Conservation (phyloP, 192 early-diverging fungal genomes). For the Dimargaris cristalligena region DNA sequence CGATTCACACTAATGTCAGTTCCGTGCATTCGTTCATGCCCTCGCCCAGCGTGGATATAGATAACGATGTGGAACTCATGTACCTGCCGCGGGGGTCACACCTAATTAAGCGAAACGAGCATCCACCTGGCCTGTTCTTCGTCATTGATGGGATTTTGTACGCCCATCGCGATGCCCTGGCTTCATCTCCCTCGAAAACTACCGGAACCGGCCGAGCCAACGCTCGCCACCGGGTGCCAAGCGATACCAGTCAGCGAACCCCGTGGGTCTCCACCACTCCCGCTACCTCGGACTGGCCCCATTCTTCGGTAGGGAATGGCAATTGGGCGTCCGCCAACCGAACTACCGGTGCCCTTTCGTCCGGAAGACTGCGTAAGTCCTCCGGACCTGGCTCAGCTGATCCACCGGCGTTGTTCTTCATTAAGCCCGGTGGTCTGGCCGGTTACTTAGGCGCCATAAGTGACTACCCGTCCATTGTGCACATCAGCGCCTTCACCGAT, state of each 20-base stretch:
- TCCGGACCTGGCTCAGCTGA: constrained; percentile 11
- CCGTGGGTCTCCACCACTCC: too few relatives aligned
- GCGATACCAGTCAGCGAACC: too few relatives aligned
- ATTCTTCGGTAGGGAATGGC: too few relatives aligned
- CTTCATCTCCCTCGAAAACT: too few relatives aligned
- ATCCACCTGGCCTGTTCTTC: constrained; percentile 72
- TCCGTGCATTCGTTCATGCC: background rate
- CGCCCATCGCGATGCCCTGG: constrained; percentile 32
- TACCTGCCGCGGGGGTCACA: constrained; percentile 53
- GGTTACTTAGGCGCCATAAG: constrained; percentile 88
- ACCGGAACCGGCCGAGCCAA: too few relatives aligned
- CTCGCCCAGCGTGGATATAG: background rate
- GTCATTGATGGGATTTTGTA: constrained; percentile 82
- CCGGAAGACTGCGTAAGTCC: too few relatives aligned
- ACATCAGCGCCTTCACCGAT: constrained; percentile 59
- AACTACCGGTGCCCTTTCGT: too few relatives aligned
- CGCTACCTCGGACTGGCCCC: too few relatives aligned
- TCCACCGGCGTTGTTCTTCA: constrained; percentile 12
- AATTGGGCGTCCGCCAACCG: too few relatives aligned
- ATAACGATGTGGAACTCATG: constrained; percentile 51
- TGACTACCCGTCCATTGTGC: constrained; percentile 78
- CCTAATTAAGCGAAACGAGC: constrained; percentile 71
- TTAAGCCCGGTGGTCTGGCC: constrained; percentile 67
- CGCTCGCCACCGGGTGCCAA: too few relatives aligned
- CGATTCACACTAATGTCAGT: too few relatives aligned